Percentiles rank a stretch among this genome's conserved stretches.
phyloP scores from a whole-genome alignment of 2,329 filamentous ascomycete species.

The Purpureocillium takamizusanense region DNA sequence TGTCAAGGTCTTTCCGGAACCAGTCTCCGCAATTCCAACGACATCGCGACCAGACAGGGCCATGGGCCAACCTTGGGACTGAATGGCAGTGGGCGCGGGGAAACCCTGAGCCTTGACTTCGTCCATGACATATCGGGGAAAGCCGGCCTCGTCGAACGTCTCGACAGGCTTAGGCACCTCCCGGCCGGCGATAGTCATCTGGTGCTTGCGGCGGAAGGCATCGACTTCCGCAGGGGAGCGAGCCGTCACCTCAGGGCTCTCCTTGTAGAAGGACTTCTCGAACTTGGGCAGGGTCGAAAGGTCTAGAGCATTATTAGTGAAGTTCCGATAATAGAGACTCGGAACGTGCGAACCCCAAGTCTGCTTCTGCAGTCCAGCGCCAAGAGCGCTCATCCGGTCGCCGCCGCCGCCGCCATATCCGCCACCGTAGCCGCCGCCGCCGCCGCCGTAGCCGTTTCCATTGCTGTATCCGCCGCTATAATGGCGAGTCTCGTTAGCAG shows the following conservation, averaged over 20 bases:
- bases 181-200: conserved; percentile 72
- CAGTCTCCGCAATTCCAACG: conserved; percentile 97
- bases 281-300: conserved; percentile 78
- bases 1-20: conserved; percentile 96
- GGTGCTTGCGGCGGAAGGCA: conserved; percentile 75
- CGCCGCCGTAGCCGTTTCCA: conserved; percentile 20
- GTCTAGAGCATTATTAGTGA: conserved; percentile 44
- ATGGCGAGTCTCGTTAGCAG: too few species aligned
- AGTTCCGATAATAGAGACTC: background rate
- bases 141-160: conserved; percentile 95
- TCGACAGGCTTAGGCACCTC: conserved; percentile 90
- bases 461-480: too few species aligned
- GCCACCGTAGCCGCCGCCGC: conserved; percentile 28
- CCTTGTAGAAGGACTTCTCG: conserved; percentile 99
- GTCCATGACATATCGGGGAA: conserved; percentile 93
- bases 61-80: conserved; percentile 99
- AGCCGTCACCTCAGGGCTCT: conserved; percentile 67
- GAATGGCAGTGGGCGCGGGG: conserved; percentile 85
- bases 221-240: conserved; percentile 75
- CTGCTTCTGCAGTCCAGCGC: conserved; percentile 78
- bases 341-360: conserved; percentile 64
- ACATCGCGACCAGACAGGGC: conserved; percentile 95
- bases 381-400: conserved; percentile 90
- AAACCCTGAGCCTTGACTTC: conserved; percentile 99
- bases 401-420: conserved; percentile 48